Evolutionary conservation across 2,329 filamentous ascomycete genomes (phyloP), one percentile per base, ranked within the genome.

Genomic region (Microthyrium microscopicum): DNA sequence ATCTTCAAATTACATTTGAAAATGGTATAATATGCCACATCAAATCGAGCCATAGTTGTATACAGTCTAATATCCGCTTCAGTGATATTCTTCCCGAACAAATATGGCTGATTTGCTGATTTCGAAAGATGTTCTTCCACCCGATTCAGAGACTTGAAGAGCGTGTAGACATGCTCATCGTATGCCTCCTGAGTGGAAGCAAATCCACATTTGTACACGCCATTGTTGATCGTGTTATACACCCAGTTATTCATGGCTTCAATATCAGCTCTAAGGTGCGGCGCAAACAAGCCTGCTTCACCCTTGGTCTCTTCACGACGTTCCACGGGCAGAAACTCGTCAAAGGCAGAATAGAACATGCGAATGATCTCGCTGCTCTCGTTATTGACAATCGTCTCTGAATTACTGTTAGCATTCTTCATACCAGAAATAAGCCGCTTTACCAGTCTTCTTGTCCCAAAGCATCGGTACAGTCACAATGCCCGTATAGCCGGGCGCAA

Each of bases 1-100:
- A 57, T 73, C 3, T 70, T 68, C 20, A 76, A 48, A 46, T 76
- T 75, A 44, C 68, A 71, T 53, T 75, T 76, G 56, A 76, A 76
- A 49, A 75, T 70, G 54, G 75, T 69, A 9, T 70, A 68, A 44
- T 76, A 77, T 3, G 70, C 63, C 3, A 60, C 52, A 40, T 76
- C 71, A 43, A 76, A 64, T 4, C 71, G 57, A n/a, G 75, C 56
- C 11, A 72, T 41, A 0, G 70, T 74, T 3, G 63, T 58, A 42
- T 68, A 77, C 0, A 64, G 57, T 8, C 66, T 53, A 15, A 76
- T 44, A 43, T 77, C 72, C 8, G 74, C 50, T 46, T 76, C 70
- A 0, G 71, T 75, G 38, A 76, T 43, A 11, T 57, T 44, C 1
- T 49, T 44, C 2, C 71, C 71, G 0, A 76, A 54, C 3, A 75